A percentile compares a stretch with the other conserved stretches of the same genome.
Conservation (phyloP, 73 alveolate genomes). For the Durusdinium trenchii region DNA sequence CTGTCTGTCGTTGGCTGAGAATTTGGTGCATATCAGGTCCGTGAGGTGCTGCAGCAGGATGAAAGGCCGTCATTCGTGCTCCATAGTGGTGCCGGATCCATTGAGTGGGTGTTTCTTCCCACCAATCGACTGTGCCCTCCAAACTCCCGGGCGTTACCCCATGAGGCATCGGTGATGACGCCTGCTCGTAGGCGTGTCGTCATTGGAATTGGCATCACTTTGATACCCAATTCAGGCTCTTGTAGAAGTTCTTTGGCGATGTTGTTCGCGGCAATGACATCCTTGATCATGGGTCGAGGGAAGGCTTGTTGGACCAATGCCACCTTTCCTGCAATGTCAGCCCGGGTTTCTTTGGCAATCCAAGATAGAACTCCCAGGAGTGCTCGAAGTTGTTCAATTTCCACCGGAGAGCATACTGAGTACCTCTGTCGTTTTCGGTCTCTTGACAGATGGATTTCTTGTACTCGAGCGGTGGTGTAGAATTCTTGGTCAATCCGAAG, state of each 20-base stretch:
- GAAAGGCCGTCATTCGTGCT: background rate
- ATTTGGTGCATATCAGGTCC: background rate
- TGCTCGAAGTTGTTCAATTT: background rate
- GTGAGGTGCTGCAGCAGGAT: background rate
- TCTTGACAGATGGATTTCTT: background rate
- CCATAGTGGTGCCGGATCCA: background rate
- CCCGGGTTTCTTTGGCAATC: background rate
- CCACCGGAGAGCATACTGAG: background rate
- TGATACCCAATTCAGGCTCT: background rate
- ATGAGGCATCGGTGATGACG: slow-evolving; percentile 4
- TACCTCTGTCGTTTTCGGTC: background rate
- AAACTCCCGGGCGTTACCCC: background rate
- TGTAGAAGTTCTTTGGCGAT: background rate
- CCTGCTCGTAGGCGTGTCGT: background rate
- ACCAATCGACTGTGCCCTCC: background rate
- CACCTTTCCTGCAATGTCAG: background rate
- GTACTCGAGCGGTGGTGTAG: background rate
- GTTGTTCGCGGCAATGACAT: background rate
- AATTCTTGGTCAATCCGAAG: background rate
- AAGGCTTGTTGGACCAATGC: background rate
- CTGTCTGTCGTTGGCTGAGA: background rate
- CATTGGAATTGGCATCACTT: background rate
- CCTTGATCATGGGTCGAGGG: background rate
- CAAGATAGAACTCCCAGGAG: background rate
- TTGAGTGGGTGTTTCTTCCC: background rate